Evolutionary conservation across 305 asterid genomes (phyloP), one percentile per base, ranked within the genome.

Genomic region (Fraxinus dipetala): DNA sequence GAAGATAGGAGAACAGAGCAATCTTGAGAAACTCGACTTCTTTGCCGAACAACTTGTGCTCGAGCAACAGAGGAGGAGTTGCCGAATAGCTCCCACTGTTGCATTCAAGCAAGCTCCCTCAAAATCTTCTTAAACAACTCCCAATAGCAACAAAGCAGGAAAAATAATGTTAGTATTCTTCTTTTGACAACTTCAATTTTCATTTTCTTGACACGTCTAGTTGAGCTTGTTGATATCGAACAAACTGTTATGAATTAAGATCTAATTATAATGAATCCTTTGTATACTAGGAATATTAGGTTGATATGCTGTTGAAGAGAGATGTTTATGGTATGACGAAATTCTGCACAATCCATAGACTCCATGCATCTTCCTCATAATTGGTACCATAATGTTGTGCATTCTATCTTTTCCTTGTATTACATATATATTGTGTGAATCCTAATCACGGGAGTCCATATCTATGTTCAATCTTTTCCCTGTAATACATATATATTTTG

Each of bases 11-110:
- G 98, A 92, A 82, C 89, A 95, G 75, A 92, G 90, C 90, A 95
- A 93, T 84, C 81, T 82, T 63, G 98, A 93, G 90, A 93, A 91
- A 81, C 94, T 95, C 54, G 98, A 95, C 74, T 92, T 96, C 95
- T 93, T 95, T 82, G 97, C 99, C 0, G 94, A 90, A 77, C 95
- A 95, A 83, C 96, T 95, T 7, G 92, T 95, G 87, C 87, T 87
- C 45, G 99, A 95, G 86, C 99, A 93, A 85, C 95, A 90, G 90
- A 90, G 90, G 90, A 89, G 99, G 97, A 93, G 95, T 87, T 89
- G 91, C 87, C 84, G 98, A 63, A 93, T 95, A 79, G 98, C 98
- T 86, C 98, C 98, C 87, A 92, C 98, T 86, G 98, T 95, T 88
- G 10, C 43, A 36, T 36, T 36, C 43, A 36, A 36, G 43, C 43